Evolutionary conservation across 768 basidiomycete species (phyloP), one percentile per base, ranked within the genome.

Genomic region (Boletus sensibilis): DNA sequence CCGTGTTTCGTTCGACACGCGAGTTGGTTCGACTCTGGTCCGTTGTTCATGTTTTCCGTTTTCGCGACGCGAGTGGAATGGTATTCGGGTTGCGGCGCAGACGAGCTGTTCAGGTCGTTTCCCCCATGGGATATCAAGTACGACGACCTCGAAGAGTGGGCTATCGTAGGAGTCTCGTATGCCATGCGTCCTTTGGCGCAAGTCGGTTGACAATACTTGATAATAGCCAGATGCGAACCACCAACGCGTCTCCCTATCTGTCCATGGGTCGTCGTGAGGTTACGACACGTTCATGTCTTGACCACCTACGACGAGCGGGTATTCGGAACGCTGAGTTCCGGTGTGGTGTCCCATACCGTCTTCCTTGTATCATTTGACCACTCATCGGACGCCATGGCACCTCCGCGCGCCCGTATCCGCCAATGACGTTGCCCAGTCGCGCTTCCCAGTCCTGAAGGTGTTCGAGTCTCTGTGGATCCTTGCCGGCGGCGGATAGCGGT

Each of bases 271-370:
- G 49, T 57, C 16, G 61, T 63, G 34, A 52, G 56, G 56, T 16
- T 8, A 27, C 4, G 2, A 5, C 7, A 13, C 14, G 3, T 14
- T 18, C 23, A 16, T 18, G 14, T 21, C 27, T 37, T 61, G 53
- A 63, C 59, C 4, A 60, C 44, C n/a, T 61, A 65, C 38, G 52
- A 64, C 7, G n/a, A 57, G 0, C 60, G 64, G 61, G 55, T 58
- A 5, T 63, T 61, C 14, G 61, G 64, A 7, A 40, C n/a, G n/a
- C n/a, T n/a, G n/a, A n/a, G n/a, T n/a, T n/a, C n/a, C n/a, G n/a
- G n/a, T n/a, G n/a, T n/a, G n/a, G n/a, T n/a, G n/a, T n/a, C n/a
- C n/a, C 29, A 21, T 40, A 2, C 20, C 27, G 23, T 7, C 20
- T 20, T 21, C 4, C 21, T 29, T 29, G 6, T 9, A 29, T n/a